Percentiles rank a stretch among this genome's conserved stretches.
These are phyloP conservation scores for Candida berthetii DNA, from an alignment of 805 yeast genomes.

Conservation along the genomic window DNA sequence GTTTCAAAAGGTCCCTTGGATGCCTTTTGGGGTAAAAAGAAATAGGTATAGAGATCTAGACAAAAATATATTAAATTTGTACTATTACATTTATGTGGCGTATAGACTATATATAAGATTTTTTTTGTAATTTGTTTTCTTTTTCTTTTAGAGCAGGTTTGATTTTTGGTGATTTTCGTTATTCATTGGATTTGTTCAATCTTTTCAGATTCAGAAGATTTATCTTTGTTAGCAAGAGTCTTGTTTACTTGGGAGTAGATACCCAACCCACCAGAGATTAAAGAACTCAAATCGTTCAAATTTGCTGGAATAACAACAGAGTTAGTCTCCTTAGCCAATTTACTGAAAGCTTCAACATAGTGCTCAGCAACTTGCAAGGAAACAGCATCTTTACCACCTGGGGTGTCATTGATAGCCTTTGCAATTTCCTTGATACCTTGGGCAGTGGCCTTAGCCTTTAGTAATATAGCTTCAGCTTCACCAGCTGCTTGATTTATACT, in stretches of 20 bases:
- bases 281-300: slow-evolving; percentile 64
- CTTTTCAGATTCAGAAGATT: neutral
- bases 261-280: slow-evolving; percentile 73
- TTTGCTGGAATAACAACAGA: slow-evolving; percentile 75
- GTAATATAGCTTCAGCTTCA: slow-evolving; percentile 62
- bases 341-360: slow-evolving; percentile 75
- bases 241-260: slow-evolving; percentile 52
- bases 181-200: slow-evolving; percentile 4
- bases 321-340: slow-evolving; percentile 76
- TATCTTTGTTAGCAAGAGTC: slow-evolving; percentile 1
- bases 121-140: neutral
- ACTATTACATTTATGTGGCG: too few relatives aligned
- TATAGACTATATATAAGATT: slow-evolving; percentile 1
- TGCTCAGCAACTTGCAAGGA: slow-evolving; percentile 77
- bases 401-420: slow-evolving; percentile 57
- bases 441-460: slow-evolving; percentile 69
- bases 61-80: too few relatives aligned
- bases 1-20: slow-evolving; percentile 66
- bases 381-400: slow-evolving; percentile 73
- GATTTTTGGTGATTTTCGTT: neutral
- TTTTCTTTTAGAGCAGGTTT: neutral
- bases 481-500: slow-evolving; percentile 66
- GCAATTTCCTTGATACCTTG: slow-evolving; percentile 62
- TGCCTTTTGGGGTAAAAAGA: slow-evolving; percentile 48
- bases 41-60: too few relatives aligned